Evolutionary conservation across 176 grass and related monocot genomes (phyloP).

Genomic region (Triticum turgidum): DNA sequence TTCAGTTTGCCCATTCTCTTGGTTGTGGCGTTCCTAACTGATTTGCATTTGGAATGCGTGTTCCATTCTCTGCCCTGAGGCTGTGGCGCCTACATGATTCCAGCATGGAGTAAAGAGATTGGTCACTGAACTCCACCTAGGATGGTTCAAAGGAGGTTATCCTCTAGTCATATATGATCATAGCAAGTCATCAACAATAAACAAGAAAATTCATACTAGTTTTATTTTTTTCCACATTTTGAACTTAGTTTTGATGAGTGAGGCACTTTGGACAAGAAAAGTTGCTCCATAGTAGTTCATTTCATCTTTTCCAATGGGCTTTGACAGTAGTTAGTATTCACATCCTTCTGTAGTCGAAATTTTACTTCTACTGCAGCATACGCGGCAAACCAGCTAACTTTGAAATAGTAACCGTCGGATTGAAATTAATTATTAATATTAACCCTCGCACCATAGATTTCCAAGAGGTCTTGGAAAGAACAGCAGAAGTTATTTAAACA

Average conservation of each 20-base stretch:
- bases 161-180: not conserved
- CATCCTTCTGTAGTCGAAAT: not conserved
- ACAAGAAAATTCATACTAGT: not conserved
- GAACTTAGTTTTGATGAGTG: not conserved
- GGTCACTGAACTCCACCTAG: not conserved
- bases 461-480: not conserved
- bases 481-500: not conserved
- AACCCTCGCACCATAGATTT: not conserved
- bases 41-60: constrained; percentile 15
- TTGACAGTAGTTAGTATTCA: not conserved
- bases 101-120: not conserved
- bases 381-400: not conserved
- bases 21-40: not conserved
- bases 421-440: not conserved
- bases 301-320: constrained; percentile 7
- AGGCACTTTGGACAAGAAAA: not conserved
- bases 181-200: not conserved
- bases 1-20: not conserved
- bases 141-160: not conserved
- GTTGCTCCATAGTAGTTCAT: not conserved
- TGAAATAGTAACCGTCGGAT: not conserved
- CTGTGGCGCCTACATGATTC: constrained; percentile 11
- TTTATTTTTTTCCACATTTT: not conserved
- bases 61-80: not conserved
- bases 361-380: not conserved